phyloP scores from a whole-genome alignment of 2,329 filamentous ascomycete genomes.

The Thelonectria olida region DNA sequence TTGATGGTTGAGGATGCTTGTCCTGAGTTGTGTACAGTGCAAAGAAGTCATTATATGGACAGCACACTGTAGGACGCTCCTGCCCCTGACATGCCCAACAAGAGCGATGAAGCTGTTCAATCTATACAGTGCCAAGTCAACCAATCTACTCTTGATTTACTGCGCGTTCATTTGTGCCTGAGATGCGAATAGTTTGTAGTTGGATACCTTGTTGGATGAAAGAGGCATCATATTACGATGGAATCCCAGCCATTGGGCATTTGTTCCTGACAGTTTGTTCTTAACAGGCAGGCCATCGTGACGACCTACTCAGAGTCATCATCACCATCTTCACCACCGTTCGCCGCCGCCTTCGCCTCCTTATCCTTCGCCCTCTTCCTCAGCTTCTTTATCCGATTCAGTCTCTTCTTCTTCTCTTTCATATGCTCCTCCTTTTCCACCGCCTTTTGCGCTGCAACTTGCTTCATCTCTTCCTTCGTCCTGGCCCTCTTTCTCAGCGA shows the following conservation, averaged over 20 bases:
- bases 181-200: background rate
- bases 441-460: constrained; percentile 49
- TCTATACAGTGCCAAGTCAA: no score
- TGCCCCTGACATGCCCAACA: background rate
- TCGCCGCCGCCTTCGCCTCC: constrained; percentile 55
- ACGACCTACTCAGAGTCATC: constrained; percentile 24
- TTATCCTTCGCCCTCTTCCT: constrained; percentile 66
- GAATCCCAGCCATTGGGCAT: no score
- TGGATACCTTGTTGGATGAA: background rate
- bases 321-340: constrained; percentile 29
- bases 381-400: constrained; percentile 69
- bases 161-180: background rate
- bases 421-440: constrained; percentile 64
- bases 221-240: no score
- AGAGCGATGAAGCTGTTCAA: background rate
- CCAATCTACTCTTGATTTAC: no score
- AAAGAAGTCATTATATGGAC: background rate
- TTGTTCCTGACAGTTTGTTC: no score
- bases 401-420: constrained; percentile 68
- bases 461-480: constrained; percentile 51
- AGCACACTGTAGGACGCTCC: background rate
- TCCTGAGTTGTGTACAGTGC: background rate
- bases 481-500: constrained; percentile 57
- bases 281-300: no score
- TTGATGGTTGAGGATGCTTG: background rate